Base-by-base conservation (phyloP, 2,329 filamentous ascomycete genomes). In the Paraconiothyrium sp. region DNA sequence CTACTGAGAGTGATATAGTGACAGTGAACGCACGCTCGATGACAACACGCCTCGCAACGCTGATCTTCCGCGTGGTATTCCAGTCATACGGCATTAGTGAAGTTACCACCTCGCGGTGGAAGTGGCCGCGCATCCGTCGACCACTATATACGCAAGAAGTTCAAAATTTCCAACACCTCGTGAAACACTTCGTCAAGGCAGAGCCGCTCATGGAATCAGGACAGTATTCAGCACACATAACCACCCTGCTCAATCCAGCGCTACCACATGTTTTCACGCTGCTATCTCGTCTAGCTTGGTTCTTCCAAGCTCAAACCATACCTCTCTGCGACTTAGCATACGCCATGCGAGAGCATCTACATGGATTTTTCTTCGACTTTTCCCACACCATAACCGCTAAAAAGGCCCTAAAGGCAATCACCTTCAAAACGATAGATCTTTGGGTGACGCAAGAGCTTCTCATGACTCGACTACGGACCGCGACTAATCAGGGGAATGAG, bases 381-480 rank as follows among this genome's bases (percentile, higher is more conserved):
- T 10, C 5, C 2, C 7, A n/a, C 2, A 1, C 37, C 1, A 47
- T 52, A 4, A 20, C 20, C 14, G 14, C 39, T 27, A 32, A 27
- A 10, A 24, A 14, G 5, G 13, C 13, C 4, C 22, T 58, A 1
- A 10, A 30, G 3, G 13, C n/a, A 3, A 30, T 59, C 14, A 20
- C 44, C 6, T 14, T 50, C 6, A 27, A 13, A n/a, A 37, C 44
- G 13, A 39, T 59, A 3, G 41, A 47, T 41, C 20, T 48, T n/a
- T 59, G 57, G 57, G 32, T 54, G 14, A 32, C 57, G 41, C 57
- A 59, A 20, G 57, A 59, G 41, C 30, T 59, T 1, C 32, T 54
- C 9, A 48, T 48, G 27, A 59, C 57, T 6, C 8, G 41, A 6
- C 24, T 59, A 6, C n/a, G 54, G 7, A 16, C 10, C 1, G 30